phyloP scores from a whole-genome alignment of 805 yeast genomes.

The Hanseniaspora valbyensis region DNA sequence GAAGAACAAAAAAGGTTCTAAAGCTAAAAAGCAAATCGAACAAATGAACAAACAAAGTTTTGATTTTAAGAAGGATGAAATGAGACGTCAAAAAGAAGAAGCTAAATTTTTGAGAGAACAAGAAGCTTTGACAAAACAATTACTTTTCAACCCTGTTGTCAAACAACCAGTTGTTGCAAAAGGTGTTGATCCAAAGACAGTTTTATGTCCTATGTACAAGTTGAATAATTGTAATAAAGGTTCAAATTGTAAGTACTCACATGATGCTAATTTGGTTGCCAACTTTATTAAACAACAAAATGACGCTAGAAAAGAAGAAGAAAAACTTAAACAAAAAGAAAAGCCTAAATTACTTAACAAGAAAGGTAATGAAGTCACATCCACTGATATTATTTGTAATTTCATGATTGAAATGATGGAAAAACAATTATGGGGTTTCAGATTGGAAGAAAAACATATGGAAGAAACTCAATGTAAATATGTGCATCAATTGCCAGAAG shows the following conservation, averaged over 20 bases:
- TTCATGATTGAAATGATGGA: conserved; percentile 93
- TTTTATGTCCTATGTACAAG: conserved; percentile 81
- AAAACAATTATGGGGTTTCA: conserved; percentile 17
- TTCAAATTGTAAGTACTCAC: conserved; percentile 78
- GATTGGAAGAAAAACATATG: conserved; percentile 15
- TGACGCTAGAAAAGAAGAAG: conserved; percentile 63
- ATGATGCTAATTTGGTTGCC: conserved; percentile 82
- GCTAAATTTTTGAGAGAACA: conserved; percentile 86
- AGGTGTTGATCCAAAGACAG: conserved; percentile 94
- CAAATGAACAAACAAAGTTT: conserved; percentile 55
- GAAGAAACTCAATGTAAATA: conserved; percentile 91
- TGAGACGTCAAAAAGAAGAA: conserved; percentile 51
- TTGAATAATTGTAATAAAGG: conserved; percentile 78
- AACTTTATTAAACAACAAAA: conserved; percentile 80
- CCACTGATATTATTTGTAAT: conserved; percentile 92
- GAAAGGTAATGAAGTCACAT: conserved; percentile 87
- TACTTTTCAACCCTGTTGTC: conserved; percentile 53
- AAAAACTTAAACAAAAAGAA: conserved; percentile 88
- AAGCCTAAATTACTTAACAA: conserved; percentile 86
- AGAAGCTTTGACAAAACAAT: conserved; percentile 79
- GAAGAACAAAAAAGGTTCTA: conserved; percentile 88
- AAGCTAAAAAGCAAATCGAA: conserved; percentile 62
- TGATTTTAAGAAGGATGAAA: conserved; percentile 66
- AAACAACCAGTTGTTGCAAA: conserved; percentile 77
- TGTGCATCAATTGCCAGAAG: conserved; percentile 91